Evolutionary conservation across 1,284 basidiomycete species (phyloP), one percentile per base, ranked within the genome.

Genomic region (Irpex sp.): DNA sequence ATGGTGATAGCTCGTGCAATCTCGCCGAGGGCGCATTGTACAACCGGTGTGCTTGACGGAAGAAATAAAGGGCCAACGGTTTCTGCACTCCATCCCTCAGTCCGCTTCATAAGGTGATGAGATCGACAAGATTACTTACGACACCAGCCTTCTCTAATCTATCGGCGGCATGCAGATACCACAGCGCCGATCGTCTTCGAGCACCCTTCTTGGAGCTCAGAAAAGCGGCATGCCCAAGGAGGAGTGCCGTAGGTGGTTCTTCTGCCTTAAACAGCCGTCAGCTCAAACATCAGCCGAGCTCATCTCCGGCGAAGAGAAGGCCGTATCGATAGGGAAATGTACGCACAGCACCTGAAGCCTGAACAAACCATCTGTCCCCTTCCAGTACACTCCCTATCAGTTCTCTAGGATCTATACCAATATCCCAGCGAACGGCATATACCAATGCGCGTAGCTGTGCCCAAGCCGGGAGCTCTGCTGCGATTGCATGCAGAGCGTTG

Each of bases 361-460:
- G 91, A 9, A 91, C 88, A 4, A 93, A 76, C 91, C 91, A 93
- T 63, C 88, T 78, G 67, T 93, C 92, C 1, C 91, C 92, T 67
- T 90, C 89, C 38, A 92, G 72, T 9, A 77, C 69, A 58, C 79
- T 74, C 56, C 80, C 77, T 7, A 86, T 67, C 68, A 91, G 88
- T 60, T 92, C 89, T 8, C 74, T 70, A 21, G 72, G 74, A n/a
- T 78, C 70, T 48, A 92, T 86, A 2, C 86, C 85, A 38, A 78
- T 78, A 69, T 91, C 90, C 91, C 91, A 93, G 15, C 91, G 85
- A 44, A 89, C 82, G 6, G 88, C 89, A 69, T 81, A 87, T 26
- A 78, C 76, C 1, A 93, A 77, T 5, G 87, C 85, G 58, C 84
- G 82, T 19, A 91, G 67, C 68, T 91, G 90, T 3, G 83, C 83